phyloP scores from a whole-genome alignment of 331 rosid genomes.

The Erythrophleum ivorense region DNA sequence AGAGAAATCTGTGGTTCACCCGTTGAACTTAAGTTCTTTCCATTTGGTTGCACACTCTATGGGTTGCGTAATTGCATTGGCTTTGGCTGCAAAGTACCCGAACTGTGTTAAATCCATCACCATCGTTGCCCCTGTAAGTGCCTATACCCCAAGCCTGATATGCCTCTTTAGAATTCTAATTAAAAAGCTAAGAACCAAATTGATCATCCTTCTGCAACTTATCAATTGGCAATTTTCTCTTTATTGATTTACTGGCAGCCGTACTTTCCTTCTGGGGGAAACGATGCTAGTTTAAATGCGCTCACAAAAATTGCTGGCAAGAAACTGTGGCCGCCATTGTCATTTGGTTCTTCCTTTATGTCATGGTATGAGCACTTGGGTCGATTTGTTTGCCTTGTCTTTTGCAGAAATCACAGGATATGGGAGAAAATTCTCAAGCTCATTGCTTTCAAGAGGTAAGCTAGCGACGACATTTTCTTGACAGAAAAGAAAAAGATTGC shows the following conservation, averaged over 20 bases:
- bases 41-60: slow-evolving; percentile 95
- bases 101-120: slow-evolving; percentile 65
- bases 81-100: slow-evolving; percentile 76
- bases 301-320: slow-evolving; percentile 49
- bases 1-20: slow-evolving; percentile 68
- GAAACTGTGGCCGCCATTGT: slow-evolving; percentile 69
- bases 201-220: background rate
- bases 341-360: slow-evolving; percentile 62
- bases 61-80: slow-evolving; percentile 86
- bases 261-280: slow-evolving; percentile 55
- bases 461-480: background rate
- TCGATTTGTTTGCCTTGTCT: slow-evolving; percentile 67
- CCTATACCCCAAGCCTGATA: background rate
- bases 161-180: background rate
- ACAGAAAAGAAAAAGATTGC: background rate
- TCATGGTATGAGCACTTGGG: slow-evolving; percentile 78
- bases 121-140: slow-evolving; percentile 87
- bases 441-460: slow-evolving; percentile 60
- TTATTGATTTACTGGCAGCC: slow-evolving; percentile 57
- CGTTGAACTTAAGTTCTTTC: slow-evolving; percentile 63
- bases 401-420: slow-evolving; percentile 76
- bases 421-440: slow-evolving; percentile 64
- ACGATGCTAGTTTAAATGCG: slow-evolving; percentile 52
- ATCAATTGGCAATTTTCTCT: background rate
- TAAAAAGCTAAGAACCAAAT: slow-evolving; percentile 15